Evolutionary conservation across 768 basidiomycete genomes (phyloP), one percentile per base, ranked within the genome.

Genomic region (Sarcomyxa edulis): DNA sequence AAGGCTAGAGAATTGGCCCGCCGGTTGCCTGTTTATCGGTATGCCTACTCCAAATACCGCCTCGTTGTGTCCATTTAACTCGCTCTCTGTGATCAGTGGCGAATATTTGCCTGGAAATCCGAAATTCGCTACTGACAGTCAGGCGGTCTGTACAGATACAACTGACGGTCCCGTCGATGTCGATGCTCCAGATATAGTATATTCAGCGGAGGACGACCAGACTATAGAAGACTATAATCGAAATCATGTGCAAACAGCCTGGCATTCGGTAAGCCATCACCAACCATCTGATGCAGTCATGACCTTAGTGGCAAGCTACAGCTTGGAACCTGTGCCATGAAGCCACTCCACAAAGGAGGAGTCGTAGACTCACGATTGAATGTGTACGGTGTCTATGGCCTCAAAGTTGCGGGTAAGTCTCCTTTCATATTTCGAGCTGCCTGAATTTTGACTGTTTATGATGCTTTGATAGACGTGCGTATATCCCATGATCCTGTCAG

Each of bases 261-360:
- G 67, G 65, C 73, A 74, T 44, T 69, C 68, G 22, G 71, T 72
- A 42, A 33, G 58, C 32, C n/a, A n/a, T n/a, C n/a, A n/a, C n/a
- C n/a, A n/a, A n/a, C n/a, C n/a, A n/a, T n/a, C 36, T 19, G 16
- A 2, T 27, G 6, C 7, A 11, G 5, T 9, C 21, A 7, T 24
- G 21, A 20, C 11, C 14, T 18, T 31, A 14, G 25, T 11, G 21
- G 19, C 4, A 8, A 6, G 7, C 4, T 10, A 31, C 29, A 81
- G 78, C 62, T 78, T 10, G 80, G 80, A 26, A 83, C 80, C 0
- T 82, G 79, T 42, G 71, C 78, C 1, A 83, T 84, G 81, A 81
- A 81, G 51, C 67, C 77, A 3, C 66, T 70, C 14, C 65, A 72
- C 12, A 39, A 66, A 27, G 72, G 69, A 4, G 81, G 81, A 10